phyloP scores from a whole-genome alignment of 2,329 filamentous ascomycete species.

The Paracorniculantispora psalliotae region DNA sequence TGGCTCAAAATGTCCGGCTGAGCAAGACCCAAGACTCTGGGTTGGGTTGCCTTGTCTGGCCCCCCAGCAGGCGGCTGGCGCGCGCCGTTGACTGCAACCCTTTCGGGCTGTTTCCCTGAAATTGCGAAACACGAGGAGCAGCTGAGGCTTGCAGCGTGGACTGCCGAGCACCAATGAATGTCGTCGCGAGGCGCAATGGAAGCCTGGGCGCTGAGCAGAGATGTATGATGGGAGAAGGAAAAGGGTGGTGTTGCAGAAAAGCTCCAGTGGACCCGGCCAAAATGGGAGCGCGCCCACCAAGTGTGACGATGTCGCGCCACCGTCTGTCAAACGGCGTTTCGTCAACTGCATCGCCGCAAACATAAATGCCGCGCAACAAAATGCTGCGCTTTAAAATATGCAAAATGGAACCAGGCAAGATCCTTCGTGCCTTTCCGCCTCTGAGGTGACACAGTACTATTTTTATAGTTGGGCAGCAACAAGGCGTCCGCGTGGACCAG shows the following conservation, averaged over 20 bases:
- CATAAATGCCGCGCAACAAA: background rate
- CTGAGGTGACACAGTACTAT: background rate
- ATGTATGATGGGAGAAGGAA: background rate
- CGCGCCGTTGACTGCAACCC: background rate
- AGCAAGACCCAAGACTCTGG: slow-evolving; percentile 5
- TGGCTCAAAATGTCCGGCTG: background rate
- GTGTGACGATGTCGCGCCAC: background rate
- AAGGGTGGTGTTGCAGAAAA: slow-evolving; percentile 2
- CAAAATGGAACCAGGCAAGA: background rate
- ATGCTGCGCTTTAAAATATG: background rate
- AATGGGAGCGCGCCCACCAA: background rate
- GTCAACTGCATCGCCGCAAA: slow-evolving; percentile 3
- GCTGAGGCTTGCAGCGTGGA: slow-evolving; percentile 6
- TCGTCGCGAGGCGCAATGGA: background rate
- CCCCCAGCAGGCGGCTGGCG: slow-evolving; percentile 2
- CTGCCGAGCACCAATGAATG: slow-evolving; percentile 4
- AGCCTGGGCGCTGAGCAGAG: background rate
- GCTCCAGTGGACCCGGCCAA: background rate
- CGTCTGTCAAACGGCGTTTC: slow-evolving; percentile 3
- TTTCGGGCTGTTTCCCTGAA: background rate
- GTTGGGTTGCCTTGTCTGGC: background rate
- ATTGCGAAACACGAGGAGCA: slow-evolving; percentile 9
- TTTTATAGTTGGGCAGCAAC: slow-evolving; percentile 13
- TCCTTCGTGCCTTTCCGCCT: background rate
- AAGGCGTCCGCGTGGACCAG: slow-evolving; percentile 1